Conservation (phyloP, 2,329 filamentous ascomycete species). For the Xylariaceae sp. region DNA sequence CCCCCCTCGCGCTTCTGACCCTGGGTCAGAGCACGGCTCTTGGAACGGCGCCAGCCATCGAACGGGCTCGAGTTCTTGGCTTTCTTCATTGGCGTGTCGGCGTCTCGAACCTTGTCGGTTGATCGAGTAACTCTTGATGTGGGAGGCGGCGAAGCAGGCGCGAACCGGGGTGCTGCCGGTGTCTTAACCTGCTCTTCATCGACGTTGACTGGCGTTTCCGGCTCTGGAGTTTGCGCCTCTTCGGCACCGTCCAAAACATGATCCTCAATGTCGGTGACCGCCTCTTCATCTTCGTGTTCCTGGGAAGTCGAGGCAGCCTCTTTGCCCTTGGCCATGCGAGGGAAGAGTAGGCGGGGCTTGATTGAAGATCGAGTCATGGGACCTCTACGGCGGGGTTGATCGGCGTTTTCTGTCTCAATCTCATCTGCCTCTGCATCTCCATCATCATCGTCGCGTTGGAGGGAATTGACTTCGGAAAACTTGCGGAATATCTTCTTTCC, state of each 20-base stretch:
- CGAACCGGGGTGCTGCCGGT: slow-evolving; percentile 50
- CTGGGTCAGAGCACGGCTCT: slow-evolving; percentile 41
- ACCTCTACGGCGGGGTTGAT: slow-evolving; percentile 27
- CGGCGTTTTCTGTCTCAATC: slow-evolving; percentile 18
- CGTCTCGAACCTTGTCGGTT: slow-evolving; percentile 43
- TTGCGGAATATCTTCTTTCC: slow-evolving; percentile 74
- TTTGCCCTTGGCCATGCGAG: slow-evolving; percentile 45
- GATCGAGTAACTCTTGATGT: slow-evolving; percentile 56
- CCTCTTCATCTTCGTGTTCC: slow-evolving; percentile 58
- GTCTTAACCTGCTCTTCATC: slow-evolving; percentile 38
- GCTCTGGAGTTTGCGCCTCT: slow-evolving; percentile 32
- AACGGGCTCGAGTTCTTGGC: slow-evolving; percentile 51
- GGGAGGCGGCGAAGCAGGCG: slow-evolving; percentile 57
- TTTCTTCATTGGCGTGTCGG: slow-evolving; percentile 38
- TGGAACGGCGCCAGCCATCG: slow-evolving; percentile 63
- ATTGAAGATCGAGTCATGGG: slow-evolving; percentile 61
- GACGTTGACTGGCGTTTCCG: slow-evolving; percentile 31
- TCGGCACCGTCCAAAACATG: slow-evolving; percentile 35
- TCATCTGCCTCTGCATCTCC: slow-evolving; percentile 20
- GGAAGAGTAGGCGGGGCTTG: slow-evolving; percentile 68
- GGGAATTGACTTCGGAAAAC: slow-evolving; percentile 43
- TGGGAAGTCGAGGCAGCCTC: slow-evolving; percentile 33
- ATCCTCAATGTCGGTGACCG: slow-evolving; percentile 54
- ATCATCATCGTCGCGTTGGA: slow-evolving; percentile 30
- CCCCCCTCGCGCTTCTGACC: slow-evolving; percentile 42